Evolutionary conservation across 495 filamentous ascomycete genomes (phyloP), one percentile per base, ranked within the genome.

Genomic region (Bacidia gigantensis): DNA sequence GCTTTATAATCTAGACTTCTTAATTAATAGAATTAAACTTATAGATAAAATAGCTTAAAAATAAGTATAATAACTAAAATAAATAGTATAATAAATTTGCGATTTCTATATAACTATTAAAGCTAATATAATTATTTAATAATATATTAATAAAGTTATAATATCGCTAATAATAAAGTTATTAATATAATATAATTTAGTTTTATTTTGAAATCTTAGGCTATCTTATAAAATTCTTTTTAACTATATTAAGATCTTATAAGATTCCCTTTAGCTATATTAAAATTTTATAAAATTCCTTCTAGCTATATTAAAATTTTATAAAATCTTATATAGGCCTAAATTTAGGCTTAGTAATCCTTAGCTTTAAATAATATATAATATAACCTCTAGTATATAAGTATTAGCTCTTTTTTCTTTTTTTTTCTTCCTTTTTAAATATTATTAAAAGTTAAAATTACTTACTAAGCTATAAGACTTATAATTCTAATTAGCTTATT

Each of bases 291-390:
- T 56, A 56, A 18, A n/a, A n/a, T n/a, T n/a, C n/a, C n/a, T n/a
- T n/a, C n/a, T n/a, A n/a, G n/a, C n/a, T n/a, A 55, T 38, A 40
- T 63, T 54, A 42, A 21, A 45, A 11, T 54, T 29, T 25, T 32
- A 54, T 9, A 35, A 24, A 17, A 44, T 11, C 26, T 42, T 51
- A 45, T 14, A n/a, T n/a, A n/a, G n/a, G n/a, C n/a, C n/a, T n/a
- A n/a, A n/a, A 21, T 46, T 55, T 53, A 56, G 44, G 21, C 43
- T 18, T 43, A 46, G 26, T 2, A 17, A 42, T 45, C 44, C 26
- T 43, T 53, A 26, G 14, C n/a, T 39, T 39, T 42, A n/a, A n/a
- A 21, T 21, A 21, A n/a, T n/a, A n/a, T n/a, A n/a, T n/a, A n/a
- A n/a, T n/a, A n/a, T n/a, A n/a, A n/a, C n/a, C n/a, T n/a, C n/a